Evolutionary conservation across 495 filamentous ascomycete genomes (phyloP).

Genomic region (Neurospora hispaniola): DNA sequence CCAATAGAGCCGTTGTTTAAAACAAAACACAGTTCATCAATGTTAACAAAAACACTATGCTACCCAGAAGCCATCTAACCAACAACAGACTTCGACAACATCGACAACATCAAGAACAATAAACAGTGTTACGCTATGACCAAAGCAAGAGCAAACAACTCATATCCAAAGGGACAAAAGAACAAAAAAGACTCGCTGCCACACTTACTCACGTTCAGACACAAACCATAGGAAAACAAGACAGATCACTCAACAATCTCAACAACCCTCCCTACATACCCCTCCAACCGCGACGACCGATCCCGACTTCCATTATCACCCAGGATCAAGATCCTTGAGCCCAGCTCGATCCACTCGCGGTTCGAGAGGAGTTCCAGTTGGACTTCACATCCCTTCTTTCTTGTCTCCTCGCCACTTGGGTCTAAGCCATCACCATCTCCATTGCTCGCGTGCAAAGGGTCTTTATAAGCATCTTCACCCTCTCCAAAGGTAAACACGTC

Average conservation of each 20-base stretch:
- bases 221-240: background rate
- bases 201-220: background rate
- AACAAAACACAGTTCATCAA: background rate
- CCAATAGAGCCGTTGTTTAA: background rate
- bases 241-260: conserved; percentile 38
- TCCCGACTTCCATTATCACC: conserved; percentile 45
- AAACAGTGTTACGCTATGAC: background rate
- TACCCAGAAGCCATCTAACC: background rate
- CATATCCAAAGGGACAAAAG: background rate
- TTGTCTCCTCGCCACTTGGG: too few species aligned
- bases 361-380: conserved; percentile 64
- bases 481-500: too few species aligned
- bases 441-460: too few species aligned
- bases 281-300: conserved; percentile 48
- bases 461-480: too few species aligned
- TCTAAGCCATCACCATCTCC: too few species aligned
- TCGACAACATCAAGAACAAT: background rate
- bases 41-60: background rate
- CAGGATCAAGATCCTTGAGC: conserved; percentile 61
- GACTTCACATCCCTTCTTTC: conserved; percentile 45
- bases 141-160: background rate
- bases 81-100: background rate
- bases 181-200: conserved; percentile 1
- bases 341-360: conserved; percentile 79
- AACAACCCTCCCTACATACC: conserved; percentile 52